phyloP scores from a whole-genome alignment of 2,329 filamentous ascomycete genomes.

The Aspergillus viridinutans region DNA sequence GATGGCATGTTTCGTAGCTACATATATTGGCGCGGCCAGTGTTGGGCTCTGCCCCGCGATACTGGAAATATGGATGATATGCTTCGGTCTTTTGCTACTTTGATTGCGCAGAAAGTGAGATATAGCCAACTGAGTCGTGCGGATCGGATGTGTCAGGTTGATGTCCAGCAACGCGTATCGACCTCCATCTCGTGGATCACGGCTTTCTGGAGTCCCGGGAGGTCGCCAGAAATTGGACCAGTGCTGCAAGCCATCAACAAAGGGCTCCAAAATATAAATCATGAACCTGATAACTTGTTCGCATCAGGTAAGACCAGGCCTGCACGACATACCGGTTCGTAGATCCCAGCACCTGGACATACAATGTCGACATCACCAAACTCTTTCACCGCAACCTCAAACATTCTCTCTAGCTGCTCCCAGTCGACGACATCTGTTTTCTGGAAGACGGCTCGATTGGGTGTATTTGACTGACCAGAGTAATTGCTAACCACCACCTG shows the following conservation, averaged over 20 bases:
- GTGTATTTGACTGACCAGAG: conserved; percentile 15
- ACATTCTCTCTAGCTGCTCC: conserved; percentile 47
- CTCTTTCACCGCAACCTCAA: conserved; percentile 44
- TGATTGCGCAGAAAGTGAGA: conserved; percentile 41
- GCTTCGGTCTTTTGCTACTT: conserved; percentile 32
- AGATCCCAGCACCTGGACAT: conserved; percentile 45
- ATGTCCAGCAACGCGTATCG: conserved; percentile 48
- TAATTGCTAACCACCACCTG: conserved; percentile 39
- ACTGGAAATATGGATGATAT: conserved; percentile 47
- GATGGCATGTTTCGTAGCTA: conserved; percentile 48
- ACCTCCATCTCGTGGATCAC: conserved; percentile 36
- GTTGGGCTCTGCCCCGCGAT: conserved; percentile 42
- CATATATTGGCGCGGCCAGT: conserved; percentile 44
- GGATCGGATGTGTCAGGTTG: conserved; percentile 51
- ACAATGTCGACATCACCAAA: conserved; percentile 48
- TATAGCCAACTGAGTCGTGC: conserved; percentile 49
- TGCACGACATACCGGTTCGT: conserved; percentile 35
- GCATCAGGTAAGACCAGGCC: neutral
- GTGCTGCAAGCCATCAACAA: conserved; percentile 24
- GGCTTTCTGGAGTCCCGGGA: conserved; percentile 41
- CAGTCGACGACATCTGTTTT: conserved; percentile 49
- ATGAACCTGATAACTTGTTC: neutral
- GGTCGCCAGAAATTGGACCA: conserved; percentile 51
- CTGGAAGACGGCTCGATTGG: conserved; percentile 39
- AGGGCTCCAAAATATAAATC: neutral